Base-by-base conservation (phyloP, 164 flowering plant species). In the Houttuynia cordata region DNA sequence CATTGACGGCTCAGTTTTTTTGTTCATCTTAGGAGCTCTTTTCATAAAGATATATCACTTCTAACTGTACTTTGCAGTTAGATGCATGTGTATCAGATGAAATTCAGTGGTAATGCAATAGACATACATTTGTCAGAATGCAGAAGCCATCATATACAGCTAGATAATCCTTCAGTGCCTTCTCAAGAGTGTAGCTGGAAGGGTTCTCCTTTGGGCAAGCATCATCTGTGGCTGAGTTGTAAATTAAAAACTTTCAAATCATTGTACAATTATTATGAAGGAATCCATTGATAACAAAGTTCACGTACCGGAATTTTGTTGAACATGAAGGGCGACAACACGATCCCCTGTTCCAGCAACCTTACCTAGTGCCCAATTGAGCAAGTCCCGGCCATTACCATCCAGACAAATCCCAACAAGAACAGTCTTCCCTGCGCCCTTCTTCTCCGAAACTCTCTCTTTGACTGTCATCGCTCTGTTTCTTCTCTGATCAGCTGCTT, bases 311-410 rank as follows among this genome's bases (percentile, higher is more conserved):
- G 54, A 24, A n/a, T 24, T 9, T 17, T n/a, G 47, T 18, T n/a
- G 15, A 72, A 83, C 86, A 77, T 84, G 83, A 64, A 85, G 51
- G 25, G 86, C 93, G 56, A 84, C 40, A 1, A 92, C 88, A 40
- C 67, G 70, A 60, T 88, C 96, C 19, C 88, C 91, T 20, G 91
- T 81, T 57, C 81, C 80, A 10, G 96, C 96, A 56, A 92, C 82
- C 74, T 85, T 89, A 20, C 78, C 83, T 53, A 88, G 71, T 19
- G 91, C 84, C 96, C 96, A 88, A 50, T 64, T 74, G 40, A 85
- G 79, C 55, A 84, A 66, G 64, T 82, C 82, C 64, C 78, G 68
- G 66, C 83, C 76, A 24, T 57, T 64, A 56, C 61, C 47, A 37
- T 86, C 85, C 0, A 80, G 50, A 59, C 73, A 55, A 55, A 86